Evolutionary conservation across 2,329 filamentous ascomycete species (phyloP), one percentile per base, ranked within the genome.

Genomic region (Chrysoporthe puriensis): DNA sequence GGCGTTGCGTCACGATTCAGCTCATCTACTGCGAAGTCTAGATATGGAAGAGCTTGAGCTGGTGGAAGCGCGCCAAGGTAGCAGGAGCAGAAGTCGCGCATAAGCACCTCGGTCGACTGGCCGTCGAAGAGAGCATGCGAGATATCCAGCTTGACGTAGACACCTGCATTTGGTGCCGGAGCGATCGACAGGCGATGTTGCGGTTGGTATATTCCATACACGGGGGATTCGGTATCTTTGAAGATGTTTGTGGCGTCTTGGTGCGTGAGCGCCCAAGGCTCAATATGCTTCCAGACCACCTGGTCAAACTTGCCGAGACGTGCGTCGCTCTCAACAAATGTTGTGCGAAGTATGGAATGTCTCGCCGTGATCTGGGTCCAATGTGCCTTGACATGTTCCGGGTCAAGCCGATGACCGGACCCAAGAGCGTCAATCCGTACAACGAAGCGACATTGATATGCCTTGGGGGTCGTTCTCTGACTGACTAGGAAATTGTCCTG

Each of bases 401-500:
- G 63, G 58, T 68, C 59, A 7, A 70, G 62, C 48, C 7, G 26
- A 2, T 21, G 54, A 18, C 48, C 62, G 54, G 11, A 42, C 36
- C 58, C 58, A 64, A 7, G 52, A 46, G 32, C 73, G 58, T 11
- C 63, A 54, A 69, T 73, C 70, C 59, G 73, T 61, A 26, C 67
- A 70, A 57, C 71, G 71, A 69, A 73, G 71, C 9, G 60, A 70
- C 66, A 68, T 71, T 73, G 43, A 69, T 72, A 21, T 66, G 66
- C 52, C 71, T 66, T 44, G 70, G 72, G 42, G 73, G 70, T 48
- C 44, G 8, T 48, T 21, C 44, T 48, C 44, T 73, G 73, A 40
- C 71, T 71, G 67, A 73, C 72, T 16, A 74, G 64, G 62, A 74
- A 73, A 13, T 72, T 72, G 56, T 73, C 71, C 42, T 74, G 73